phyloP scores from a whole-genome alignment of 78 protist species.

The Dictyostelium citrinum region DNA sequence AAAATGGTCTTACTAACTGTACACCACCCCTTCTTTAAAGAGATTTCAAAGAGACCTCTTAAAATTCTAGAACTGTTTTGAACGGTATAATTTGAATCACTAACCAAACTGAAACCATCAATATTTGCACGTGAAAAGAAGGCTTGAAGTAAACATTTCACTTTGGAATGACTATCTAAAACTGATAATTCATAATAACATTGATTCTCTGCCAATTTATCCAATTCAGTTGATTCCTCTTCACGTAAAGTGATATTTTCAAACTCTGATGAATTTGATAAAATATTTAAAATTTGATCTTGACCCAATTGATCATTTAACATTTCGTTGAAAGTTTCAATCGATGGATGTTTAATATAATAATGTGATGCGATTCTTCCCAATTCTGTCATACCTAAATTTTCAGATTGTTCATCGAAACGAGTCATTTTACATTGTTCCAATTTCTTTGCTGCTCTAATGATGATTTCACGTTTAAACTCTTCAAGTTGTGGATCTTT shows the following conservation, averaged over 20 bases:
- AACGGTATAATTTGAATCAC: conserved; percentile 91
- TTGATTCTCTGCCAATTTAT: conserved; percentile 21
- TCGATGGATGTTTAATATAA: conserved; percentile 90
- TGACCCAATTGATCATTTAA: conserved; percentile 64
- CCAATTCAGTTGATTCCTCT: conserved; percentile 93
- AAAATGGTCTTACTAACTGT: conserved; percentile 80
- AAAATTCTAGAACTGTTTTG: conserved; percentile 88
- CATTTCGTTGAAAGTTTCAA: conserved; percentile 82
- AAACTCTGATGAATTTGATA: conserved; percentile 92
- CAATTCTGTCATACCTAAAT: conserved; percentile 80
- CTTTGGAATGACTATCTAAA: conserved; percentile 63
- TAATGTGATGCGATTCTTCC: conserved; percentile 94
- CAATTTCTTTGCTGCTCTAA: conserved; percentile 82
- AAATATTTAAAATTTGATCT: conserved; percentile 81
- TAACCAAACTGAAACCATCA: conserved; percentile 85
- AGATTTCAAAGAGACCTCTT: conserved; percentile 97
- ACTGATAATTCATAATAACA: conserved; percentile 2
- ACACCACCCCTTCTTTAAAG: conserved; percentile 80
- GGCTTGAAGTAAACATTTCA: conserved; percentile 90
- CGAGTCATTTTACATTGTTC: conserved; percentile 90
- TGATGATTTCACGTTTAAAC: conserved; percentile 64
- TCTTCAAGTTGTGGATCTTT: conserved; percentile 83
- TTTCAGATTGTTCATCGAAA: conserved; percentile 83
- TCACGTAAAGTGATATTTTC: conserved; percentile 87
- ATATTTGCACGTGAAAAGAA: conserved; percentile 82